Percentiles rank a stretch among this genome's conserved stretches.
Conservation (phyloP, 2,329 filamentous ascomycete species). For the Aspergillus pseudoterreus region DNA sequence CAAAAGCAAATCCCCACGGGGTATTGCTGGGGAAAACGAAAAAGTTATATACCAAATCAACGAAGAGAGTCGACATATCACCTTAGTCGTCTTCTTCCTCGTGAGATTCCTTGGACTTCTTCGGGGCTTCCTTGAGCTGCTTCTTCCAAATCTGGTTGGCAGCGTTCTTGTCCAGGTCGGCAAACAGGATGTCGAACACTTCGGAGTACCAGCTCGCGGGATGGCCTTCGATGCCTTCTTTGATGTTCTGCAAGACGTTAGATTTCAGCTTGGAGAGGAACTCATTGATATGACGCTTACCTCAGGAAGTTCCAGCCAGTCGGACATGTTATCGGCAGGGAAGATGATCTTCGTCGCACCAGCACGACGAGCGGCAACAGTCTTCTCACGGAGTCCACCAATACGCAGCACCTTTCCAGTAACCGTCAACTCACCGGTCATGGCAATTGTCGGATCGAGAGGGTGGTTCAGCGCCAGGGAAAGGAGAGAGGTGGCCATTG, state of each 20-base stretch:
- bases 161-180: slow-evolving; percentile 67
- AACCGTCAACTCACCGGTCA: slow-evolving; percentile 96
- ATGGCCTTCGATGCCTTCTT: slow-evolving; percentile 87
- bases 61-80: slow-evolving; percentile 1
- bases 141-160: slow-evolving; percentile 72
- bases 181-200: slow-evolving; percentile 88
- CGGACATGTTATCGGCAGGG: slow-evolving; percentile 89
- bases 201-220: slow-evolving; percentile 92
- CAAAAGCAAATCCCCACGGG: slow-evolving; percentile 17
- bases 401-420: slow-evolving; percentile 96
- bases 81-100: slow-evolving; percentile 27
- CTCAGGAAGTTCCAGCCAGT: slow-evolving; percentile 96
- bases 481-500: slow-evolving; percentile 92
- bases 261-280: slow-evolving; percentile 4
- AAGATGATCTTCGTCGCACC: slow-evolving; percentile 94
- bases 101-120: slow-evolving; percentile 32
- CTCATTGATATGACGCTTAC: slow-evolving; percentile 54
- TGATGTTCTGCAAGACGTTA: slow-evolving; percentile 73
- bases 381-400: slow-evolving; percentile 93
- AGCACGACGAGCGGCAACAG: slow-evolving; percentile 85
- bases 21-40: slow-evolving; percentile 9
- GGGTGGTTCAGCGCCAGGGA: slow-evolving; percentile 76
- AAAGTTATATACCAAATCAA: slow-evolving; percentile 16
- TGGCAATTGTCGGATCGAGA: slow-evolving; percentile 82
- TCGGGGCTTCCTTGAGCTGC: slow-evolving; percentile 55